Evolutionary conservation across 2,329 filamentous ascomycete species (phyloP), one percentile per base, ranked within the genome.

Genomic region (Microthyrium microscopicum): DNA sequence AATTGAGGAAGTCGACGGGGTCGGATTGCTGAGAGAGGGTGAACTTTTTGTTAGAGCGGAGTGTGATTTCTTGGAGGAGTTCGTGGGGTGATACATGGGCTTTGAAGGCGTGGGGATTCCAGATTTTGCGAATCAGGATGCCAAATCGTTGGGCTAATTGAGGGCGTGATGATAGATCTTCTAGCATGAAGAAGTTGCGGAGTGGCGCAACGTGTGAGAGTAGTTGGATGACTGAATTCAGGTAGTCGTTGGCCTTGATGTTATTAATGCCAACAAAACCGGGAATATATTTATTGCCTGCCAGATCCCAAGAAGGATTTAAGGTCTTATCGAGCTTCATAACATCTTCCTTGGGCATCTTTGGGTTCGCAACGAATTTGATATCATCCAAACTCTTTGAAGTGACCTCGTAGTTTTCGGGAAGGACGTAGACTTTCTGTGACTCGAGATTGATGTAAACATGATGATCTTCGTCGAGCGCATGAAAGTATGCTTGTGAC

Each of bases 211-310:
- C 83, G 55, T 98, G 89, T 3, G 87, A 77, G 24, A 98, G 67
- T 5, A 85, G 77, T 55, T 98, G 89, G 31, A 92, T 77, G 3
- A 94, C 71, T 18, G 93, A 87, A 51, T 98, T 98, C 50, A 95
- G 69, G 59, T 98, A 98, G 61, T 98, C 89, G 58, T 98, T 98
- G 38, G 89, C 83, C 57, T 98, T 98, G 66, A 98, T 94, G 58
- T 98, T 98, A 66, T 98, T 98, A 81, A 98, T 91, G 43, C 89
- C 89, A 40, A 98, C 83, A 52, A 85, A 98, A 5, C 89, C 87
- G 15, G 89, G 89, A 43, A 77, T 77, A 57, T 98, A 98, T 51
- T 79, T 73, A 55, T 78, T 81, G 41, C 83, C 83, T 31, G 66
- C 65, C 26, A 95, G 66, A 47, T 92, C 87, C 68, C 77, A 84